Conservation (phyloP, 129 eudicot species). For the Flaveria linearis region DNA sequence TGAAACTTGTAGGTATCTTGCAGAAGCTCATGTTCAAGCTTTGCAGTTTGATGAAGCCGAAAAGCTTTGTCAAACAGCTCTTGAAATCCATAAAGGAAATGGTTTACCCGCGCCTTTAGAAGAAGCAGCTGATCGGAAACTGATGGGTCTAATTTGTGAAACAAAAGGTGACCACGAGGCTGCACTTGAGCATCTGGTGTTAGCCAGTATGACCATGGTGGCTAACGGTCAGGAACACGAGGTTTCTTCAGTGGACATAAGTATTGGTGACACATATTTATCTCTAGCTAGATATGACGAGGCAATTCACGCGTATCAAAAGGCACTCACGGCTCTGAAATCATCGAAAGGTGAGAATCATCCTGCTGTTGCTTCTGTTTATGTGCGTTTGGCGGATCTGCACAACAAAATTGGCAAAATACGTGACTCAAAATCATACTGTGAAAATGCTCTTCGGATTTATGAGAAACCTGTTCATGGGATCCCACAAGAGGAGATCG, state of each 20-base stretch:
- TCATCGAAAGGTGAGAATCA: conserved; percentile 73
- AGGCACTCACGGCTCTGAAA: conserved; percentile 68
- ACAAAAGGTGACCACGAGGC: conserved; percentile 80
- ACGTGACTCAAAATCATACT: conserved; percentile 69
- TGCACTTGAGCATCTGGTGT: conserved; percentile 87
- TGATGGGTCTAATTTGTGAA: conserved; percentile 82
- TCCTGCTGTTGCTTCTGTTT: conserved; percentile 75
- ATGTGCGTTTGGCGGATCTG: conserved; percentile 74
- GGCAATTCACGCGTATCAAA: conserved; percentile 82
- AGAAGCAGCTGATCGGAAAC: conserved; percentile 80
- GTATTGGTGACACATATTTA: conserved; percentile 82
- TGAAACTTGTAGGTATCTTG: conserved; percentile 78
- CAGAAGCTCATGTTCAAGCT: conserved; percentile 92
- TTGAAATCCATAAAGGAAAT: conserved; percentile 67
- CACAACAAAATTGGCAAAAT: conserved; percentile 73
- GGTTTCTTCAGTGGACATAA: conserved; percentile 75
- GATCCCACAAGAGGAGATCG: conserved; percentile 76
- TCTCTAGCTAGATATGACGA: conserved; percentile 67
- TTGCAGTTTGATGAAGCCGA: conserved; percentile 81
- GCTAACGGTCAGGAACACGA: conserved; percentile 81
- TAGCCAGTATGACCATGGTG: conserved; percentile 90
- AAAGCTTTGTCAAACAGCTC: conserved; percentile 68
- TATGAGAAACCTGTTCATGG: conserved; percentile 71
- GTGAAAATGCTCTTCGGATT: conserved; percentile 77
- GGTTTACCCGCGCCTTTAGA: conserved; percentile 64